phyloP scores from a whole-genome alignment of 495 filamentous ascomycete genomes.

The Trichocladium antarcticum region DNA sequence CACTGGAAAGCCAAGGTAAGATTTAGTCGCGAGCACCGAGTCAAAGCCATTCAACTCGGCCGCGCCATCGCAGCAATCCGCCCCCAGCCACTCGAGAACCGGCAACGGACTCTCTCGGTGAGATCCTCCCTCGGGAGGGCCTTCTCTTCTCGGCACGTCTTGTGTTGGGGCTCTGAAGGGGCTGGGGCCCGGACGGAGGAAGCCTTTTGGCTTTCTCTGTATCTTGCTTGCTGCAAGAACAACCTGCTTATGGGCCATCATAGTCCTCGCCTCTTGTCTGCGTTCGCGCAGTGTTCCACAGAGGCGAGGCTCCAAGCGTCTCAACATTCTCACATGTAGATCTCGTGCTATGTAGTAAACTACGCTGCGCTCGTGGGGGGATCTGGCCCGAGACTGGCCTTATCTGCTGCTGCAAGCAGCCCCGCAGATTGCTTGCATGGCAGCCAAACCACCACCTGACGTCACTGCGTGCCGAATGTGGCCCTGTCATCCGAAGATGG shows the following conservation, averaged over 20 bases:
- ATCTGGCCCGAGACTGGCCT: too few species aligned
- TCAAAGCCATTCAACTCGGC: background rate
- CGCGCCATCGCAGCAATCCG: slow-evolving; percentile 17
- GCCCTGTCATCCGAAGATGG: too few species aligned
- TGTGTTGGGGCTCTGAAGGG: slow-evolving; percentile 38
- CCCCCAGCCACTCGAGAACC: slow-evolving; percentile 31
- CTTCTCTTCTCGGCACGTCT: slow-evolving; percentile 38
- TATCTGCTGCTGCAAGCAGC: too few species aligned
- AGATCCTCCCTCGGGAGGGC: slow-evolving; percentile 32
- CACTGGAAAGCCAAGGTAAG: too few species aligned
- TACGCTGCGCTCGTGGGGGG: too few species aligned
- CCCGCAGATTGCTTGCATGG: too few species aligned
- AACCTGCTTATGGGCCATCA: slow-evolving; percentile 36
- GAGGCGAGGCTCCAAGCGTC: slow-evolving; percentile 44
- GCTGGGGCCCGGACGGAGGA: slow-evolving; percentile 25
- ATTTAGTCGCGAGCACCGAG: too few species aligned
- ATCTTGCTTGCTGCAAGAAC: slow-evolving; percentile 33
- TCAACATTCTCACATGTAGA: slow-evolving; percentile 30
- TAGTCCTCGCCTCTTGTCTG: slow-evolving; percentile 41
- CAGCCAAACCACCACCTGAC: too few species aligned
- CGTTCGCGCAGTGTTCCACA: slow-evolving; percentile 19
- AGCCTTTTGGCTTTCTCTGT: slow-evolving; percentile 5
- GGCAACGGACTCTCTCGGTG: slow-evolving; percentile 14
- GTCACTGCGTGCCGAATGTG: too few species aligned
- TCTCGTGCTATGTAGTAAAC: background rate